These are phyloP conservation scores for Chrysanthemum seticuspe DNA, from an alignment of 129 eudicot genomes.

Conservation along the genomic window DNA sequence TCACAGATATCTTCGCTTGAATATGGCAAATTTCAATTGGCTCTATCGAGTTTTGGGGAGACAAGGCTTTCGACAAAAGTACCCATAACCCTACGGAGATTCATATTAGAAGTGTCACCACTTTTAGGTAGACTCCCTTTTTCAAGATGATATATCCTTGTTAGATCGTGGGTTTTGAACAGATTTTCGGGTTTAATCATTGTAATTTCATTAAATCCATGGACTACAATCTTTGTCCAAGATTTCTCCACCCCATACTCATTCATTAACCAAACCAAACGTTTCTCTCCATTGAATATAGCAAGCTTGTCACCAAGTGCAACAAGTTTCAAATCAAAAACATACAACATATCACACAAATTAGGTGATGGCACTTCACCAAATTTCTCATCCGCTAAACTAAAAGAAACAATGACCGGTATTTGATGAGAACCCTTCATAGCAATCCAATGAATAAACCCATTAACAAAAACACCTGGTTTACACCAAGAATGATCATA, in stretches of 20 bases:
- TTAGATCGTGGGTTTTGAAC: neutral
- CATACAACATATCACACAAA: neutral
- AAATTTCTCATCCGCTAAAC: neutral
- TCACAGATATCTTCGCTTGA: neutral
- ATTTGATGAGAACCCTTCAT: too few species aligned
- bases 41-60: neutral
- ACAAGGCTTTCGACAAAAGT: neutral
- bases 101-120: neutral
- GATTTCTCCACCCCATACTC: conserved; percentile 2
- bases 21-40: neutral
- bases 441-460: too few species aligned
- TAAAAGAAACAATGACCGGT: neutral
- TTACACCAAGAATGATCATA: too few species aligned
- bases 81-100: neutral
- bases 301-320: neutral
- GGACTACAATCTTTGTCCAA: neutral
- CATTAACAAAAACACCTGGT: too few species aligned
- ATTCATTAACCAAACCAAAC: neutral
- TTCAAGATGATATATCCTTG: neutral
- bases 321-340: neutral
- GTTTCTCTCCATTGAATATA: neutral
- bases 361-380: neutral
- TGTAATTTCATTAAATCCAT: neutral
- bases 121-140: neutral
- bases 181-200: neutral